A percentile compares a stretch with the other conserved stretches of the same genome.
These are phyloP conservation scores for Emergomyces orientalis DNA, from an alignment of 2,329 filamentous ascomycete genomes.

Conservation along the genomic window DNA sequence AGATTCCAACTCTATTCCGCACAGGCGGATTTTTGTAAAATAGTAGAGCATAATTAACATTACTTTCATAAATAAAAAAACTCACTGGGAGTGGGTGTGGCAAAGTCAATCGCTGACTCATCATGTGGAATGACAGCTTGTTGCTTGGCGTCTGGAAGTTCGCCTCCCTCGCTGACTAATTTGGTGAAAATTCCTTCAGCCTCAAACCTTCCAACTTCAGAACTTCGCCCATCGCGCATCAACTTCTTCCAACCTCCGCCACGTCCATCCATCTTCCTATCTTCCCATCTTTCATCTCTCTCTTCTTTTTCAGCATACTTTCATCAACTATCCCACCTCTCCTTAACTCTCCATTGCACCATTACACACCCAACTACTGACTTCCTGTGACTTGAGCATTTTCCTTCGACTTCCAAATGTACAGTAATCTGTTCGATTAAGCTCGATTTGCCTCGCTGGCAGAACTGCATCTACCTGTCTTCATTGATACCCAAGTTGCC, in stretches of 20 bases:
- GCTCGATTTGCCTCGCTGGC: too few relatives aligned
- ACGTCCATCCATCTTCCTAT: neutral
- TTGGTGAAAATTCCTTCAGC: neutral
- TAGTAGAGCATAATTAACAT: too few relatives aligned
- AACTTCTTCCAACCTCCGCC: neutral
- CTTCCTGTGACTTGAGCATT: neutral
- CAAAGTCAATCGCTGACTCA: too few relatives aligned
- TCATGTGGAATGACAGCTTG: too few relatives aligned
- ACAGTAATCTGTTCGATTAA: neutral
- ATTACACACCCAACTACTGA: neutral
- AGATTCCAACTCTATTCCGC: neutral
- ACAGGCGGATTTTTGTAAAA: too few relatives aligned
- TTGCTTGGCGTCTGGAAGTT: neutral
- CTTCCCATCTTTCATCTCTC: too few relatives aligned
- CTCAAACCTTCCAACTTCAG: too few relatives aligned
- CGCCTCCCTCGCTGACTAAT: neutral
- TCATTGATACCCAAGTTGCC: neutral
- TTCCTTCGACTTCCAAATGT: neutral
- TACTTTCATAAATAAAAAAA: too few relatives aligned
- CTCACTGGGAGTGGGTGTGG: too few relatives aligned
- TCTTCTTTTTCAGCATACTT: neutral
- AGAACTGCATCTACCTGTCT: neutral
- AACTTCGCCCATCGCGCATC: neutral
- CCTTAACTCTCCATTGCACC: neutral
- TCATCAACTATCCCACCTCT: neutral